Conservation (phyloP, 139 green algal genomes). For the Zygnema cylindricum region DNA sequence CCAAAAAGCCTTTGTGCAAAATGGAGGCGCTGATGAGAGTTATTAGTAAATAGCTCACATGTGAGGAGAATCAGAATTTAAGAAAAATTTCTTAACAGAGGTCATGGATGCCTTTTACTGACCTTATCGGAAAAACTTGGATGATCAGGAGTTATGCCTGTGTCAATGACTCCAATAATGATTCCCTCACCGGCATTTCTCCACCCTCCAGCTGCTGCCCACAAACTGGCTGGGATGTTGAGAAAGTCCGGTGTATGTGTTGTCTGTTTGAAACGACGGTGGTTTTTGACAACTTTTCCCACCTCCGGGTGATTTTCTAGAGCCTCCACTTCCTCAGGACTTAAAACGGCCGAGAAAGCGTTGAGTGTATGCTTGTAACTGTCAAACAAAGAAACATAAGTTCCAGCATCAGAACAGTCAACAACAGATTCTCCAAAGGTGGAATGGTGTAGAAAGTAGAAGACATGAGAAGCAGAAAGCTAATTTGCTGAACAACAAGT, state of each 20-base stretch:
- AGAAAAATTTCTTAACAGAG: too few species aligned
- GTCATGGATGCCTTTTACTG: not conserved
- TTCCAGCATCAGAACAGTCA: too few species aligned
- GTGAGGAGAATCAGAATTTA: too few species aligned
- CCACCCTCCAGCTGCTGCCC: slow-evolving; percentile 1
- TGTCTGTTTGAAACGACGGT: not conserved
- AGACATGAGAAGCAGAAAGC: too few species aligned
- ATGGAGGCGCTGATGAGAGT: too few species aligned
- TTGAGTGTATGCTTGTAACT: slow-evolving; percentile 38
- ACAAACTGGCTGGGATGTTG: not conserved
- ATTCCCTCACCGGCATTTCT: slow-evolving; percentile 19
- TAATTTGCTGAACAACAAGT: too few species aligned
- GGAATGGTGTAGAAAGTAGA: too few species aligned
- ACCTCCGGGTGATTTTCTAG: slow-evolving; percentile 24
- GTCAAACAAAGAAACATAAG: too few species aligned
- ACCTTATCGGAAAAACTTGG: slow-evolving; percentile 34
- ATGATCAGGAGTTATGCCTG: slow-evolving; percentile 34
- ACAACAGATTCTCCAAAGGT: too few species aligned
- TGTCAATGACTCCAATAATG: slow-evolving; percentile 42
- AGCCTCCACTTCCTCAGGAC: slow-evolving; percentile 1
- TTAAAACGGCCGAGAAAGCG: slow-evolving; percentile 23
- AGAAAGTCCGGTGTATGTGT: slow-evolving; percentile 39
- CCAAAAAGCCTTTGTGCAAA: too few species aligned
- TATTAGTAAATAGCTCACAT: too few species aligned
- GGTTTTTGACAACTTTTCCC: not conserved